Evolutionary conservation across 1,284 basidiomycete species (phyloP), one percentile per base, ranked within the genome.

Genomic region (Fomitiporia mediterranea): DNA sequence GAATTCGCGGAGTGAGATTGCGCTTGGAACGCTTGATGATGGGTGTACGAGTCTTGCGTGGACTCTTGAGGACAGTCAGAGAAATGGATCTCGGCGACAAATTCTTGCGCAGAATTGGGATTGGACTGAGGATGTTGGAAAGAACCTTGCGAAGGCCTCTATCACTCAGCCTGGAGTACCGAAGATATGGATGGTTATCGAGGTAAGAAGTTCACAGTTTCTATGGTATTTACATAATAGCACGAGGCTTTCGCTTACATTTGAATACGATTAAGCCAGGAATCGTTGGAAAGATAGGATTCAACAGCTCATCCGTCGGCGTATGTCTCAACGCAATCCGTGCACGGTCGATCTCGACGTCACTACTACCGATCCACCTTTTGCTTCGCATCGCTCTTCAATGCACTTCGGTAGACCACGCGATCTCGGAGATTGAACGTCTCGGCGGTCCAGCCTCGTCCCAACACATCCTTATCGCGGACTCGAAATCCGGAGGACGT

Each of bases 81-180:
- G 4, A 34, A 42, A 25, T 42, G 51, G 19, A 27, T 25, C 13
- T 17, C 28, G 27, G 8, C 27, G 23, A 50, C 67, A 67, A 59
- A 62, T 70, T 48, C 62, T 72, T n/a, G 70, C 67, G 8, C 70
- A 73, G 63, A 72, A 72, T 61, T 73, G 71, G 71, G 71, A 73
- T 57, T 73, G 71, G 70, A 64, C 67, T n/a, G 63, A 63, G 50
- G 52, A 60, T 6, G 67, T 71, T 27, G 64, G 66, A 17, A 64
- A 69, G 57, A 70, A 71, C 55, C 66, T 73, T 49, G 69, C 67
- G 4, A 56, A 72, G 42, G 64, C 64, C 5, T 64, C 69, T 17
- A 69, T 71, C 49, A 55, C 57, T 21, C 59, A 63, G 49, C 49
- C 49, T 11, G 66, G 65, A 3, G 70, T 69, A 56, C 70, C 70